Percentiles rank a stretch among this genome's conserved stretches.
Evolutionary conservation across 1,139 yeast genomes (phyloP).

Genomic region (Scheffersomyces titani): DNA sequence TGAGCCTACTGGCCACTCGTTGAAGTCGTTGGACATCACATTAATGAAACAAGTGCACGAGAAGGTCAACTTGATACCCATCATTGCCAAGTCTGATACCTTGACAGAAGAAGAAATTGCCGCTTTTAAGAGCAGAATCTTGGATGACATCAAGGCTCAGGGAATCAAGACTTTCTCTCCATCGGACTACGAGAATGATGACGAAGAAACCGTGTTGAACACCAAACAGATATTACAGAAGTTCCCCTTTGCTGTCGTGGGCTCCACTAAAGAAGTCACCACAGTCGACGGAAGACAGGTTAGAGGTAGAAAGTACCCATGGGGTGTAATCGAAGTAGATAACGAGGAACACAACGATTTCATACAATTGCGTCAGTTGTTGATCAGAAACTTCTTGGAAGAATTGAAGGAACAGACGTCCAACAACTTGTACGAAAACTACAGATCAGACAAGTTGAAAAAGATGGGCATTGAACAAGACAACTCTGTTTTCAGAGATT

Average conservation of each 20-base stretch:
- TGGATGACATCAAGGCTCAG: slow-evolving; percentile 75
- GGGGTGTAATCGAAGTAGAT: slow-evolving; percentile 98
- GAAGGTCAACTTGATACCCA: slow-evolving; percentile 91
- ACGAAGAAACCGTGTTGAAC: slow-evolving; percentile 73
- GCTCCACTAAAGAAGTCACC: slow-evolving; percentile 76
- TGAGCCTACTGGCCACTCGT: slow-evolving; percentile 95
- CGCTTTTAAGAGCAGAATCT: slow-evolving; percentile 72
- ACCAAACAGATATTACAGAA: slow-evolving; percentile 67
- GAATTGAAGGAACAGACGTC: slow-evolving; percentile 89
- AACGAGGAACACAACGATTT: slow-evolving; percentile 95
- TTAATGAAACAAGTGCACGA: slow-evolving; percentile 88
- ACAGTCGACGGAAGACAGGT: slow-evolving; percentile 77
- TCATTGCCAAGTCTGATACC: slow-evolving; percentile 93
- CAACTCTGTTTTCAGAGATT: slow-evolving; percentile 85
- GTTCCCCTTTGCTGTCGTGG: slow-evolving; percentile 94
- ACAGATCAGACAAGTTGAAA: slow-evolving; percentile 80
- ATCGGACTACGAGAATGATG: slow-evolving; percentile 77
- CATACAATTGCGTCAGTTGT: slow-evolving; percentile 82
- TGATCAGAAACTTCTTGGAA: slow-evolving; percentile 88
- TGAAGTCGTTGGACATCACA: slow-evolving; percentile 84
- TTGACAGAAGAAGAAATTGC: slow-evolving; percentile 83
- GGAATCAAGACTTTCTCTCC: slow-evolving; percentile 82
- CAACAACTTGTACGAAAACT: slow-evolving; percentile 77
- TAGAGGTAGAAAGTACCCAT: slow-evolving; percentile 94
- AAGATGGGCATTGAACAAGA: slow-evolving; percentile 93